phyloP scores from a whole-genome alignment of 1,284 basidiomycete genomes.

The Tetrapyrgos nigripes region DNA sequence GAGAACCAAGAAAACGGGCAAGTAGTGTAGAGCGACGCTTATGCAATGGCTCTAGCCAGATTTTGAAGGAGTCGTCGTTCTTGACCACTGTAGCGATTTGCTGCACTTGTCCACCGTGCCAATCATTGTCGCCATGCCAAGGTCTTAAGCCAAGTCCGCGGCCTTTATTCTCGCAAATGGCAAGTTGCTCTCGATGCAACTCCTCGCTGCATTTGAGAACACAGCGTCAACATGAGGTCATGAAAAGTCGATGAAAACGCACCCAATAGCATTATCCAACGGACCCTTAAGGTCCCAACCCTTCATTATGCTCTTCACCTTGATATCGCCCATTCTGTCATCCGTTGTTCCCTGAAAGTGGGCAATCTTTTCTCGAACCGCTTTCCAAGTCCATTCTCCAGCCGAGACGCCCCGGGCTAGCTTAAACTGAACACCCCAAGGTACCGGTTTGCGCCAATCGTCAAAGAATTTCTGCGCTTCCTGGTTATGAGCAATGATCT shows the following conservation, averaged over 20 bases:
- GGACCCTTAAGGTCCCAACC: not conserved
- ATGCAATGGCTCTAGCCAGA: constrained; percentile 48
- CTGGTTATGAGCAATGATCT: constrained; percentile 54
- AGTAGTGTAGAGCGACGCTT: constrained; percentile 52
- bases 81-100: not conserved
- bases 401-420: constrained; percentile 59
- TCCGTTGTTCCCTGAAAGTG: constrained; percentile 49
- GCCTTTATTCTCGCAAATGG: constrained; percentile 55
- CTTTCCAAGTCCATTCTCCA: constrained; percentile 50
- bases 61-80: constrained; percentile 16
- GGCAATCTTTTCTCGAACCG: constrained; percentile 43
- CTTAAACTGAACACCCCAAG: constrained; percentile 63
- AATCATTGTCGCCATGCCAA: constrained; percentile 22
- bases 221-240: not conserved
- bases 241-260: not conserved
- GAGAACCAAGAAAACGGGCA: constrained; percentile 52
- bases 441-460: constrained; percentile 33
- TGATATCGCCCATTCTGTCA: constrained; percentile 42
- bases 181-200: constrained; percentile 69
- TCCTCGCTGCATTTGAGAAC: constrained; percentile 53
- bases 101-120: constrained; percentile 41
- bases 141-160: constrained; percentile 69
- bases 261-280: constrained; percentile 1
- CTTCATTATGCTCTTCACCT: constrained; percentile 35
- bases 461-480: constrained; percentile 50